These are phyloP conservation scores for Sphagnum fallax DNA, from an alignment of 228 moss, liverwort and hornwort genomes.

Conservation along the genomic window DNA sequence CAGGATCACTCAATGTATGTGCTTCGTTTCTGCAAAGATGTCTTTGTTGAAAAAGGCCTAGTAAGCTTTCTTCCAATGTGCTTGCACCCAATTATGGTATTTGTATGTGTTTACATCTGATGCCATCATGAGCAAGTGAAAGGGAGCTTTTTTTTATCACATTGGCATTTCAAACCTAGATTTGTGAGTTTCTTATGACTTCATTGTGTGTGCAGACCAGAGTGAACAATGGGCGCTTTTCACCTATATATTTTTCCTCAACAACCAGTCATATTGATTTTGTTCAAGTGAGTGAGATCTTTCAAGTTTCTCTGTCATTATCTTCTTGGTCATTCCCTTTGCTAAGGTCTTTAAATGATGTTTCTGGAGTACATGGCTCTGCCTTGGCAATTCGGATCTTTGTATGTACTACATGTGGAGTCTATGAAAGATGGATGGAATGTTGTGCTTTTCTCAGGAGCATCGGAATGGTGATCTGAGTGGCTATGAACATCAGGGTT, in stretches of 20 bases:
- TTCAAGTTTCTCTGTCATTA: not conserved
- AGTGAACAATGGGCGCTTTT: constrained; percentile 38
- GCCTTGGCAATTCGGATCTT: not conserved
- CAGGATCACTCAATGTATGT: constrained; percentile 30
- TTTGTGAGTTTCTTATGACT: constrained; percentile 9
- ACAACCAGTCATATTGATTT: constrained; percentile 8
- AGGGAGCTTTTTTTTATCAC: too few species aligned
- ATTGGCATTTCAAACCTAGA: not conserved
- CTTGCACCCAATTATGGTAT: not conserved
- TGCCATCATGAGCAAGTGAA: too few species aligned
- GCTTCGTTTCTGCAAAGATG: constrained; percentile 58
- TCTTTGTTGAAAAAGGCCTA: constrained; percentile 22
- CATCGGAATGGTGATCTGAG: constrained; percentile 78
- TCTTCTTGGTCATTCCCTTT: not conserved
- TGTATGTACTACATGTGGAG: not conserved
- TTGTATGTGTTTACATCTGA: too few species aligned
- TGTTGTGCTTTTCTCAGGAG: constrained; percentile 29
- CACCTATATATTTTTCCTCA: constrained; percentile 25
- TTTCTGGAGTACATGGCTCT: not conserved
- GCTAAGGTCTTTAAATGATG: not conserved
- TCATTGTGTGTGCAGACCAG: constrained; percentile 27
- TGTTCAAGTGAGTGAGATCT: constrained; percentile 35
- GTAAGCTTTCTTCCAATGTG: constrained; percentile 6
- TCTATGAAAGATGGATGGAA: not conserved
- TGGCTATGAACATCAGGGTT: constrained; percentile 56